Percentiles rank a stretch among this genome's conserved stretches.
These are phyloP conservation scores for Punctularia strigosozonata DNA, from an alignment of 768 basidiomycete species.

Conservation along the genomic window DNA sequence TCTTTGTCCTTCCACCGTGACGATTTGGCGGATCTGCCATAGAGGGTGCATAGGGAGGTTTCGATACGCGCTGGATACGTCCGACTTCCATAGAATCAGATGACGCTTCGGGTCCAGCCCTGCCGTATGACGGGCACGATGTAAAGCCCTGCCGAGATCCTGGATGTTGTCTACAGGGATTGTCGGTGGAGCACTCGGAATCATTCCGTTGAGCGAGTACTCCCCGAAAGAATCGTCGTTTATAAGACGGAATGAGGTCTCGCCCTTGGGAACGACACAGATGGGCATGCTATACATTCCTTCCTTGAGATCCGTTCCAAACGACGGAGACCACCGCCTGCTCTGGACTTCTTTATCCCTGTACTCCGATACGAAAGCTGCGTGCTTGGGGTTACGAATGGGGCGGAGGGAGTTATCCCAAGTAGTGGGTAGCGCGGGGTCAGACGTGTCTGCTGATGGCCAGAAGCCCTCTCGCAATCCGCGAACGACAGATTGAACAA, in stretches of 20 bases:
- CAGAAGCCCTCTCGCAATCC: slow-evolving; percentile 19
- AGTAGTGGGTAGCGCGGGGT: too few species aligned
- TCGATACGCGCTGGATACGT: slow-evolving; percentile 14
- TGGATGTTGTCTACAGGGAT: too few species aligned
- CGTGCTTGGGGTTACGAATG: too few species aligned
- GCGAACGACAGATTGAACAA: slow-evolving; percentile 15
- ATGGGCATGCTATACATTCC: slow-evolving; percentile 33
- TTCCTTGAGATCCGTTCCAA: slow-evolving; percentile 23
- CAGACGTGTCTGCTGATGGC: slow-evolving; percentile 19
- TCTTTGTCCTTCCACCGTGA: slow-evolving; percentile 15
- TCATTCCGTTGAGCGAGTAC: slow-evolving; percentile 20
- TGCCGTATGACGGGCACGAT: background rate
- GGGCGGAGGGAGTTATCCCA: too few species aligned
- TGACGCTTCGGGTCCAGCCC: background rate
- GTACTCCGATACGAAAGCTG: too few species aligned
- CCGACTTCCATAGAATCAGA: slow-evolving; percentile 8
- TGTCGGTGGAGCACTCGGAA: too few species aligned
- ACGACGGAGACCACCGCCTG: slow-evolving; percentile 14
- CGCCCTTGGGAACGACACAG: slow-evolving; percentile 24
- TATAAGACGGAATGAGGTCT: slow-evolving; percentile 15
- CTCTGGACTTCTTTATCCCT: slow-evolving; percentile 10
- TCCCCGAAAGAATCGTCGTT: slow-evolving; percentile 25
- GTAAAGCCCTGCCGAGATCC: too few species aligned
- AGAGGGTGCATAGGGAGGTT: slow-evolving; percentile 13
- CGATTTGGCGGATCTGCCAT: slow-evolving; percentile 23